These are phyloP conservation scores for Yarrowia deformans DNA, from an alignment of 805 yeast species.

Conservation along the genomic window DNA sequence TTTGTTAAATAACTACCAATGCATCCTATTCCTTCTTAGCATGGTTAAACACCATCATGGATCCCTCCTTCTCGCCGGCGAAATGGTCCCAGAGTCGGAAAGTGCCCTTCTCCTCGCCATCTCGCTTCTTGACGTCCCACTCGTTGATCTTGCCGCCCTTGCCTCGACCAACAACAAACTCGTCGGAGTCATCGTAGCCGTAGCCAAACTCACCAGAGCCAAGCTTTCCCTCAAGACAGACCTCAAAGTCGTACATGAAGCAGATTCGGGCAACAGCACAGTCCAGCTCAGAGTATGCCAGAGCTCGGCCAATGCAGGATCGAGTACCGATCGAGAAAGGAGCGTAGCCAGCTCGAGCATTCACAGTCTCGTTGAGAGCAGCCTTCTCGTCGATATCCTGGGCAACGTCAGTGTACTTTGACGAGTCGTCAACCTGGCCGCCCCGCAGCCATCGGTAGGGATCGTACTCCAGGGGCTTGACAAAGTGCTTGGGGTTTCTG, in stretches of 20 bases:
- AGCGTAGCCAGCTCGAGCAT: constrained; percentile 40
- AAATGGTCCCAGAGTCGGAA: constrained; percentile 43
- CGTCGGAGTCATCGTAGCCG: constrained; percentile 40
- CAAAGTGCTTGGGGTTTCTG: constrained; percentile 39
- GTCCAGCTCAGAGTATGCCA: constrained; percentile 42
- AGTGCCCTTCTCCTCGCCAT: constrained; percentile 37
- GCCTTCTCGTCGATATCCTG: constrained; percentile 16
- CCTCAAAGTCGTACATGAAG: constrained; percentile 41
- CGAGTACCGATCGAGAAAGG: constrained; percentile 43
- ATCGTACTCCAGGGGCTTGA: constrained; percentile 40
- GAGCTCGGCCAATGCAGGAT: constrained; percentile 42
- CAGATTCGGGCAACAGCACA: constrained; percentile 41
- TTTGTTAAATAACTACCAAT: constrained; percentile 24
- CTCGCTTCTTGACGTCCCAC: constrained; percentile 37
- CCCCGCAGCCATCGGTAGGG: constrained; percentile 42
- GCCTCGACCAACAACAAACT: constrained; percentile 39
- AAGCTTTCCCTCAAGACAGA: constrained; percentile 41
- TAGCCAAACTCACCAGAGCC: constrained; percentile 41
- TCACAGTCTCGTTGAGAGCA: constrained; percentile 24
- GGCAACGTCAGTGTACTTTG: constrained; percentile 24
- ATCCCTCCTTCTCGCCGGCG: constrained; percentile 42
- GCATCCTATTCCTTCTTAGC: constrained; percentile 35
- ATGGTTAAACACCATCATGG: constrained; percentile 39
- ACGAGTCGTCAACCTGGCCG: constrained; percentile 31
- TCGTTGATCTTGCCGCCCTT: constrained; percentile 38